Conservation (phyloP, 2,329 filamentous ascomycete genomes). For the Pseudopithomyces maydicus region DNA sequence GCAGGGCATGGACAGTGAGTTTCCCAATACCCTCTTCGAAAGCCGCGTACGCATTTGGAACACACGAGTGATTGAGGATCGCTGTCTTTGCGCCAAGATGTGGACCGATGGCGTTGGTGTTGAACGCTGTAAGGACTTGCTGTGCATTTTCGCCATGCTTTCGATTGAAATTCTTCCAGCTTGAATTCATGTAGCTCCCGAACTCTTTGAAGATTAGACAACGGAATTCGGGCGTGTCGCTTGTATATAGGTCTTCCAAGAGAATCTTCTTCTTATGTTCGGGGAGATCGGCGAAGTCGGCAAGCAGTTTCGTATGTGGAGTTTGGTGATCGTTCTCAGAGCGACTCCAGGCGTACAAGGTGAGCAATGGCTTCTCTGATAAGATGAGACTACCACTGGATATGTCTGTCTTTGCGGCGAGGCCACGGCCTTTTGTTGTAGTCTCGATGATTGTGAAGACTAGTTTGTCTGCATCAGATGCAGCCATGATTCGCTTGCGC, state of each 20-base stretch:
- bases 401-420: not conserved
- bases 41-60: not conserved
- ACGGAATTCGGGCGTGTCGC: constrained; percentile 1
- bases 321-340: not conserved
- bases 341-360: constrained; percentile 9
- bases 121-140: not conserved
- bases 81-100: not conserved
- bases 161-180: not conserved
- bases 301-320: constrained; percentile 47
- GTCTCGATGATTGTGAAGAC: not conserved
- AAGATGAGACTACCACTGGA: not conserved
- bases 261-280: not conserved
- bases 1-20: not conserved
- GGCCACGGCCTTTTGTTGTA: not conserved
- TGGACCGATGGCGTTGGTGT: not conserved
- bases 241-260: constrained; percentile 1
- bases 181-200: not conserved
- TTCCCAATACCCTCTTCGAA: not conserved
- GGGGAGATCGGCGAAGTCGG: not conserved
- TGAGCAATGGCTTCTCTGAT: constrained; percentile 15
- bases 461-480: not conserved
- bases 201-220: constrained; percentile 7
- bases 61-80: not conserved
- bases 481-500: not conserved
- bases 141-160: not conserved